Evolutionary conservation across 306 rosid genomes (phyloP), one percentile per base, ranked within the genome.

Genomic region (Betula pendula): DNA sequence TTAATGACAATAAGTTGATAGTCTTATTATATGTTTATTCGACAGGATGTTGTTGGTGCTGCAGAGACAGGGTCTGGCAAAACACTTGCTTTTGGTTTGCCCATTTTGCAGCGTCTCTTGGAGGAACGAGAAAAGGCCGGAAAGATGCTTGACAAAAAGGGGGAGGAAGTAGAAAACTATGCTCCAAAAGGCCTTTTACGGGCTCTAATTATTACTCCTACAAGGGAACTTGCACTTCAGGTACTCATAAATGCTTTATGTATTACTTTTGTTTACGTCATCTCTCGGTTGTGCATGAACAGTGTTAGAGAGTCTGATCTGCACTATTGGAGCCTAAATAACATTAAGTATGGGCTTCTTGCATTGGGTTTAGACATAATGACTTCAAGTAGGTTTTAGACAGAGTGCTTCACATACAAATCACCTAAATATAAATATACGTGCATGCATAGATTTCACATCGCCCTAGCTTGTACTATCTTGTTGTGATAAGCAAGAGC

Each of bases 21-120:
- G 72, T 60, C 44, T 78, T 81, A 56, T 75, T 44, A 24, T 78
- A 67, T 74, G 50, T 80, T 72, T 55, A 38, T 72, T 67, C 77
- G 90, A 69, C 88, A 95, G 99, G 99, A 95, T 76, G 90, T 95
- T 85, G 73, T 92, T 77, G 99, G 99, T 80, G 99, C 99, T 71
- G 96, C 99, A 0, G 96, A 90, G 90, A 95, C 99, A 27, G 97
- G 99, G 74, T 95, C 97, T 20, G 99, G 99, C 52, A 95, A 95
- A 85, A 95, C 99, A 27, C 89, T 95, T 72, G 97, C 99, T 16
- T 95, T 95, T 90, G 99, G 99, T 81, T 85, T 95, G 85, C 99
- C 99, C 47, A 95, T 95, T 85, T 86, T 95, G 80, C 99, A 95
- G 82, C 97, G 97, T 35, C 81, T 95, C 72, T 82, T 95, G 74